Conservation (phyloP, 495 filamentous ascomycete genomes). For the Copromyces sp. region DNA sequence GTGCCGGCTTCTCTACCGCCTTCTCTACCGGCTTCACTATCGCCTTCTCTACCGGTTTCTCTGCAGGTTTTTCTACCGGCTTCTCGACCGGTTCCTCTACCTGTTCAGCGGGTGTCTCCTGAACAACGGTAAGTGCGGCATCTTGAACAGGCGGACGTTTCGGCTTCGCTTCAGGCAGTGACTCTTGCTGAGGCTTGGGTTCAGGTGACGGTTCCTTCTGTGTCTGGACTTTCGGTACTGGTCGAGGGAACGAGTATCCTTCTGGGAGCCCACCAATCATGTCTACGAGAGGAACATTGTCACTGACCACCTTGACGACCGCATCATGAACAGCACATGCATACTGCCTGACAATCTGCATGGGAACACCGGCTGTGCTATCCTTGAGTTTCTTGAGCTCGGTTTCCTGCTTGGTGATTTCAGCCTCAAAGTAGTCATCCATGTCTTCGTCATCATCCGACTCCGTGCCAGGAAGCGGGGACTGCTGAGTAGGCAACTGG, state of each 20-base stretch:
- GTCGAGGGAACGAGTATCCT: constrained; percentile 12
- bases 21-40: no score
- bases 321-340: constrained; percentile 24
- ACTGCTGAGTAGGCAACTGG: constrained; percentile 22
- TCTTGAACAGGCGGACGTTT: neutral
- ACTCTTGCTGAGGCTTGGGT: constrained; percentile 1
- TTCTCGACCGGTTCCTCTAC: neutral
- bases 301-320: constrained; percentile 24
- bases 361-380: constrained; percentile 13
- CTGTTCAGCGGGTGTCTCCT: neutral
- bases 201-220: neutral
- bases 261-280: constrained; percentile 27
- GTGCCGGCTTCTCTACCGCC: no score
- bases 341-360: constrained; percentile 19
- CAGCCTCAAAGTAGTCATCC: constrained; percentile 37
- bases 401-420: constrained; percentile 32
- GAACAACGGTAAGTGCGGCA: neutral
- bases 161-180: neutral
- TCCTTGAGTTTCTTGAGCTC: constrained; percentile 31
- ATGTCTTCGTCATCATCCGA: constrained; percentile 45
- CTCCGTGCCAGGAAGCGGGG: constrained; percentile 20
- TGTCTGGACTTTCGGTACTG: constrained; percentile 2
- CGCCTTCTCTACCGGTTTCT: no score
- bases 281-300: constrained; percentile 18
- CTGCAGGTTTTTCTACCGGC: neutral